These are phyloP conservation scores for Yamagishiella unicocca DNA, from an alignment of 139 green algal genomes.

Conservation along the genomic window DNA sequence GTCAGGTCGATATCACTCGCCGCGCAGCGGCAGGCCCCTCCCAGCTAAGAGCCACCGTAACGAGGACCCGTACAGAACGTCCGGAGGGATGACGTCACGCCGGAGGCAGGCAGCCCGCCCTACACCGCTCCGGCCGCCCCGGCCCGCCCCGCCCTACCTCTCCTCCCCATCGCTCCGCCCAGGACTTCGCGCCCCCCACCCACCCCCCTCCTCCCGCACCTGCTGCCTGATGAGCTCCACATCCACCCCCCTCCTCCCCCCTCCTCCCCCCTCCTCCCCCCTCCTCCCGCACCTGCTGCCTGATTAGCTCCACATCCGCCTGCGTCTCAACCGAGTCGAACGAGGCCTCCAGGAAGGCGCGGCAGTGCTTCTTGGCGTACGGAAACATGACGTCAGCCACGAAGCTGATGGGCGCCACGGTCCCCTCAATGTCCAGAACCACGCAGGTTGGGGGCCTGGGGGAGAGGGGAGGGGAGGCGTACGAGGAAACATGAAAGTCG, in stretches of 20 bases:
- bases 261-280: background rate
- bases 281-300: conserved; percentile 63
- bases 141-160: too few species aligned
- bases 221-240: conserved; percentile 77
- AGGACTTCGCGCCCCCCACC: too few species aligned
- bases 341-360: conserved; percentile 70
- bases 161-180: too few species aligned
- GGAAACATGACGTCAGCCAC: conserved; percentile 91
- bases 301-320: conserved; percentile 78
- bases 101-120: too few species aligned
- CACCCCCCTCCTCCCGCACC: conserved; percentile 42
- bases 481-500: too few species aligned
- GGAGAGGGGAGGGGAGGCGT: background rate
- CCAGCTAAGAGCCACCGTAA: too few species aligned
- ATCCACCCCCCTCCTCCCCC: conserved; percentile 78
- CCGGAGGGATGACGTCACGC: too few species aligned
- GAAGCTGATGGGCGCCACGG: conserved; percentile 92
- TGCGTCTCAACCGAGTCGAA: conserved; percentile 77
- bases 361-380: conserved; percentile 78
- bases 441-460: conserved; percentile 69
- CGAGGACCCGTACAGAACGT: too few species aligned
- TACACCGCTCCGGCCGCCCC: too few species aligned
- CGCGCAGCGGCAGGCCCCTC: too few species aligned
- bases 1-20: too few species aligned
- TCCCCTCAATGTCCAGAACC: conserved; percentile 98